Conservation (phyloP, 257 asterid genomes). For the Hygrophila difformis region DNA sequence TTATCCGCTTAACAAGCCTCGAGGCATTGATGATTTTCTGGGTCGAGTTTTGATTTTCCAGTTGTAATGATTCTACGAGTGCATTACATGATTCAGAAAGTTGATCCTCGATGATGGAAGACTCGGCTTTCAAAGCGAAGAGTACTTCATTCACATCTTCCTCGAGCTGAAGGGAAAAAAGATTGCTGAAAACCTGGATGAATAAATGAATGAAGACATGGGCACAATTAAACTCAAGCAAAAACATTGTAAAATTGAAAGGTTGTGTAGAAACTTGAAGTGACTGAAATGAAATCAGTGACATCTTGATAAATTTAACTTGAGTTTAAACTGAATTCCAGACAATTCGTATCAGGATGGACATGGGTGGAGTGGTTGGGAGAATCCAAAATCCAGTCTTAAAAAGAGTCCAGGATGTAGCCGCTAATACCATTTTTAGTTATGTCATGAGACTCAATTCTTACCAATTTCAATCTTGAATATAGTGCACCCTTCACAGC, state of each 20-base stretch:
- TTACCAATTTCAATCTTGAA: conserved; percentile 61
- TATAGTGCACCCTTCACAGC: conserved; percentile 48
- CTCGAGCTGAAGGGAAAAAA: conserved; percentile 61
- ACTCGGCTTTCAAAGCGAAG: conserved; percentile 55
- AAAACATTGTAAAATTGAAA: too few species aligned
- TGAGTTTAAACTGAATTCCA: too few species aligned
- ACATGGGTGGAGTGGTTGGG: too few species aligned
- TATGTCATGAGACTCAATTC: conserved; percentile 7
- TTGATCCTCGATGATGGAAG: conserved; percentile 28
- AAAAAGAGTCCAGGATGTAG: too few species aligned
- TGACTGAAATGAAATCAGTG: too few species aligned
- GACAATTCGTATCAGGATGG: too few species aligned
- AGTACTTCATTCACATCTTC: conserved; percentile 83
- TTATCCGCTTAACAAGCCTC: conserved; percentile 35
- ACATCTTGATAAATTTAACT: too few species aligned
- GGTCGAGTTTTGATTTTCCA: conserved; percentile 31
- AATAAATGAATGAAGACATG: background rate
- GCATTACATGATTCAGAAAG: conserved; percentile 34
- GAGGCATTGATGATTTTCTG: conserved; percentile 32
- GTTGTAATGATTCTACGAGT: conserved; percentile 30
- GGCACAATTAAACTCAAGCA: background rate
- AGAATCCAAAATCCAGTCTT: too few species aligned
- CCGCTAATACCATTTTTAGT: too few species aligned
- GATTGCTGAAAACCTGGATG: conserved; percentile 64
- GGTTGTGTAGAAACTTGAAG: too few species aligned